Conservation (phyloP, 1,284 basidiomycete genomes). For the Ganoderma boninense region DNA sequence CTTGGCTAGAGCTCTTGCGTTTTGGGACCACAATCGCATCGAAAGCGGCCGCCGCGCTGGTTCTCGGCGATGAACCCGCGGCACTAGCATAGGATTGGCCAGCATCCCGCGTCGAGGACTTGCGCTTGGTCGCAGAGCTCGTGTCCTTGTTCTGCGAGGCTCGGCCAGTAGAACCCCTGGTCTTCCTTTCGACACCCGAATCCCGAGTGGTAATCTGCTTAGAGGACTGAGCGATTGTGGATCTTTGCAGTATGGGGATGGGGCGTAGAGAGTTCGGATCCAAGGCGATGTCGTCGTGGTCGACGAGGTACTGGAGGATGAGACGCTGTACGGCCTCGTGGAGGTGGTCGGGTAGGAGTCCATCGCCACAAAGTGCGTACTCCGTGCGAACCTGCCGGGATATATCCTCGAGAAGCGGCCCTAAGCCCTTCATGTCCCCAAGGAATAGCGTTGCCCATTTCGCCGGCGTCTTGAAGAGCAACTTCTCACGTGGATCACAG, state of each 20-base stretch:
- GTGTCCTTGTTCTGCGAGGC: background rate
- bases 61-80: background rate
- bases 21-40: background rate
- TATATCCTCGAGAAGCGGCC: background rate
- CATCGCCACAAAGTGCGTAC: background rate
- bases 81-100: background rate
- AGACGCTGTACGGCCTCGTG: constrained; percentile 11
- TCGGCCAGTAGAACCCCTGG: background rate
- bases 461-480: background rate
- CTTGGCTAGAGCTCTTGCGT: background rate
- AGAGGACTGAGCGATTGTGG: background rate
- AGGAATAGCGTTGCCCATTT: background rate
- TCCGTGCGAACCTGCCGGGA: background rate
- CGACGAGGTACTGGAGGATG: constrained; percentile 10
- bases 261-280: background rate
- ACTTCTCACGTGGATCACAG: background rate
- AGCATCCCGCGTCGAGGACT: background rate
- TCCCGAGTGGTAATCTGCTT: background rate
- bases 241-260: background rate
- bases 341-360: background rate
- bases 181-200: background rate
- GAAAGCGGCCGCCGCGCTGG: background rate
- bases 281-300: background rate
- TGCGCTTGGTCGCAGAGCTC: background rate
- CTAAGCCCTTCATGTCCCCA: background rate